Conservation (phyloP, 768 basidiomycete species). For the Rossbeevera mucosa region DNA sequence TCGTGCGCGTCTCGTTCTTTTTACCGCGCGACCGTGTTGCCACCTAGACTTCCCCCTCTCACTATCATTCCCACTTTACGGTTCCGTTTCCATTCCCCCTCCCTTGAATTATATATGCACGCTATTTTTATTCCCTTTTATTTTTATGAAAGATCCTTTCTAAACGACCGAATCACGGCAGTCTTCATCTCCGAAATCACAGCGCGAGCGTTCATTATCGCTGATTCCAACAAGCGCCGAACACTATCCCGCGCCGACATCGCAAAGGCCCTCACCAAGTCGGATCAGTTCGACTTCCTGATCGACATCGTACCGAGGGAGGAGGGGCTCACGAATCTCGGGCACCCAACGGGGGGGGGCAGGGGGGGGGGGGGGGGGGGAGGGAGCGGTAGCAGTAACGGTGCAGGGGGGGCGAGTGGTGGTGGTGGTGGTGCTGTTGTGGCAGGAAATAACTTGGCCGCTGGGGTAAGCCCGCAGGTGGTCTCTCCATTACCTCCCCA, state of each 20-base stretch:
- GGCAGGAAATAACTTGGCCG: conserved; percentile 15
- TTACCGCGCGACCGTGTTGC: background rate
- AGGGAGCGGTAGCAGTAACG: background rate
- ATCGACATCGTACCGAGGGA: conserved; percentile 95
- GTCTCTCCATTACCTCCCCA: background rate
- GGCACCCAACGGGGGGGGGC: conserved; percentile 2
- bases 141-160: background rate
- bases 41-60: background rate
- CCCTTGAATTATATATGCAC: no score
- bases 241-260: conserved; percentile 93
- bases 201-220: conserved; percentile 90
- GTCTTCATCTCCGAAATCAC: conserved; percentile 98
- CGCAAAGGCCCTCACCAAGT: conserved; percentile 85
- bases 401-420: background rate
- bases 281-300: conserved; percentile 95
- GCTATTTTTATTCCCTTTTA: background rate
- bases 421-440: background rate
- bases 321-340: conserved; percentile 38
- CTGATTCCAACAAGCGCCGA: conserved; percentile 94
- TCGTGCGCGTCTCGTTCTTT: background rate
- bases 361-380: background rate
- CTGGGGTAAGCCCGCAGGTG: conserved; percentile 22
- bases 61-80: background rate
- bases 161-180: conserved; percentile 25
- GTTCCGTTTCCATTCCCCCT: background rate